These are phyloP conservation scores for Chaetoscypha palmicola DNA, from an alignment of 2,329 filamentous ascomycete species.

Conservation along the genomic window DNA sequence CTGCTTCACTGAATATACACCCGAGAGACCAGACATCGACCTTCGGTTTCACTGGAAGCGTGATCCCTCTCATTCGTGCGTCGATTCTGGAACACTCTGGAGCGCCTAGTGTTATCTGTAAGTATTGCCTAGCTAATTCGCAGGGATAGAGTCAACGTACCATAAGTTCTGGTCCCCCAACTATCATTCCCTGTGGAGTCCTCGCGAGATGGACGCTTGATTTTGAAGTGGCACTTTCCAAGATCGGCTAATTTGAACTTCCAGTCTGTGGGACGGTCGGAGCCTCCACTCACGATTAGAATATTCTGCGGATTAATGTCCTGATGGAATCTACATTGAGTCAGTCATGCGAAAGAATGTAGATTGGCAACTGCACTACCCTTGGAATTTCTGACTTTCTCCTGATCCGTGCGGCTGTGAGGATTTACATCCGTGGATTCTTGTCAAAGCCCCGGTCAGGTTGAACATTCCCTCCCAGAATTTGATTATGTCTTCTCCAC, in stretches of 20 bases:
- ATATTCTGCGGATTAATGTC: conserved; percentile 31
- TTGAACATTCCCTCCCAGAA: conserved; percentile 21
- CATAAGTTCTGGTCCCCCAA: conserved; percentile 12
- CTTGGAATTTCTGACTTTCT: no score
- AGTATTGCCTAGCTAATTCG: no score
- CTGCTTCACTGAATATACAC: conserved; percentile 25
- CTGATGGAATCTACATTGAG: conserved; percentile 24
- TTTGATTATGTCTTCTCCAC: conserved; percentile 17
- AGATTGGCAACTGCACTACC: neutral
- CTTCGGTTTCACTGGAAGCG: neutral
- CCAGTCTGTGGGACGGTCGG: conserved; percentile 11
- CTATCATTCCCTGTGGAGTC: neutral
- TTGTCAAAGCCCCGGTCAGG: neutral
- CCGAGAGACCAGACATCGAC: conserved; percentile 28
- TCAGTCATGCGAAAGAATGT: conserved; percentile 10
- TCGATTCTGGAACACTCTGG: conserved; percentile 24
- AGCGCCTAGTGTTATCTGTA: no score
- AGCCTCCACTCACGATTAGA: conserved; percentile 13
- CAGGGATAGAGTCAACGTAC: conserved; percentile 5
- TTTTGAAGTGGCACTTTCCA: conserved; percentile 17
- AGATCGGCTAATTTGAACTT: conserved; percentile 27
- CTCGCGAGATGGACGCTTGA: neutral
- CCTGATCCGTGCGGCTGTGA: no score
- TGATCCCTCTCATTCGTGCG: neutral
- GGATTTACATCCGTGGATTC: neutral